Conservation (phyloP, 257 asterid species). For the Ballota nigra region DNA sequence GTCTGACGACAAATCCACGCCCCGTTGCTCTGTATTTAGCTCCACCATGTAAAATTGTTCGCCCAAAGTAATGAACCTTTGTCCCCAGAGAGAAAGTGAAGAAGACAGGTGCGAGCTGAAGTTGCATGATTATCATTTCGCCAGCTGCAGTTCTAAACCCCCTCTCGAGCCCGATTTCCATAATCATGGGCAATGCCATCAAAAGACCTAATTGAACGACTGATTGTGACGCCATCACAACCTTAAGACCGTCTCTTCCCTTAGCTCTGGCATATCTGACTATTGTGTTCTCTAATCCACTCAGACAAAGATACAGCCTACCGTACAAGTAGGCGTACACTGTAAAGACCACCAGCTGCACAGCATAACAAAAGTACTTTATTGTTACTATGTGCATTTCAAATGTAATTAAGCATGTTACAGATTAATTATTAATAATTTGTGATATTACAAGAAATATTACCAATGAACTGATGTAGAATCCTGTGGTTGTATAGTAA, state of each 20-base stretch:
- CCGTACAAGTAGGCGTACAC: constrained; percentile 92
- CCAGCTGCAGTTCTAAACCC: constrained; percentile 88
- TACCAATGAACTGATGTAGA: constrained; percentile 91
- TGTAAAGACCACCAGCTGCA: constrained; percentile 87
- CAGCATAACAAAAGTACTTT: neutral
- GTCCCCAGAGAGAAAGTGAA: constrained; percentile 96
- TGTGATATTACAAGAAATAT: neutral
- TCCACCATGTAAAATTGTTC: constrained; percentile 90
- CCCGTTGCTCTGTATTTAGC: constrained; percentile 98
- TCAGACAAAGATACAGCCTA: constrained; percentile 72
- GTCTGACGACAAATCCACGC: constrained; percentile 93
- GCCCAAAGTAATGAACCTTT: constrained; percentile 90
- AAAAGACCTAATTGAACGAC: constrained; percentile 86
- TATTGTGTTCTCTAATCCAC: constrained; percentile 87
- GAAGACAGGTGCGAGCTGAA: constrained; percentile 87
- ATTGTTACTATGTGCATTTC: neutral
- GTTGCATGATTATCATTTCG: constrained; percentile 86
- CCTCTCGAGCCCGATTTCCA: constrained; percentile 96
- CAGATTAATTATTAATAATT: neutral
- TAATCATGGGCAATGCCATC: constrained; percentile 91
- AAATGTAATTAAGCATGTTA: neutral
- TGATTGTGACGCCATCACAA: constrained; percentile 90
- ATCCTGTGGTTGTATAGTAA: constrained; percentile 85
- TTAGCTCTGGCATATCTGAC: constrained; percentile 56
- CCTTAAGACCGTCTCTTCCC: constrained; percentile 68